Evolutionary conservation across 768 basidiomycete genomes (phyloP), one percentile per base, ranked within the genome.

Genomic region (Gymnopilus junonius): DNA sequence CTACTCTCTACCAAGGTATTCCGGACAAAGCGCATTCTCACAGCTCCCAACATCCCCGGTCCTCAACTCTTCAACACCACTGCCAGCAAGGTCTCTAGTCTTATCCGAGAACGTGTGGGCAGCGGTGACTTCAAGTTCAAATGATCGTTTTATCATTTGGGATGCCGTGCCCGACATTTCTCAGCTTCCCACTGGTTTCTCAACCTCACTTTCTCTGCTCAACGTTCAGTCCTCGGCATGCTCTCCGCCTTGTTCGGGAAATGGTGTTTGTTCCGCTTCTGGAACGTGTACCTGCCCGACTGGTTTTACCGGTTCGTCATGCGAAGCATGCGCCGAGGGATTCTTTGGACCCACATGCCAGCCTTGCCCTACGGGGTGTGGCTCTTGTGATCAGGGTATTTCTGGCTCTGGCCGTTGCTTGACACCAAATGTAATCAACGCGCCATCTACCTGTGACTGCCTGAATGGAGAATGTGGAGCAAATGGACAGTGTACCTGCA

Each of bases 361-460:
- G 58, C 72, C 87, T 4, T 95, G 93, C 67, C 89, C 92, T 1
- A 74, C 79, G 0, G 86, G 85, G 4, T 95, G 94, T 74, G 69
- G 79, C 0, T 74, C 82, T 2, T 96, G 94, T 71, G 90, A 94
- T 65, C 87, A 92, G 17, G 94, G 94, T 5, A 87, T 92, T 42
- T 83, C 87, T 0, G 94, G 94, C 0, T 83, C 87, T 0, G 95
- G 95, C 0, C 79, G 80, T 43, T 97, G 95, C 72, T 80, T 92
- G 60, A 73, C 76, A 10, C 74, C 84, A 3, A 69, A 75, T 29
- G 77, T 85, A 29, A 71, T 75, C 35, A 85, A 88, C 66, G 77
- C 81, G 2, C 85, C 90, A 2, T 82, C 85, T 35, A 83, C 82
- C 1, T 97, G 94, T 75, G 90, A 93, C 69, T 97, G 94, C 70